Base-by-base conservation (phyloP, 805 yeast species). In the Middelhovenomyces tepae region DNA sequence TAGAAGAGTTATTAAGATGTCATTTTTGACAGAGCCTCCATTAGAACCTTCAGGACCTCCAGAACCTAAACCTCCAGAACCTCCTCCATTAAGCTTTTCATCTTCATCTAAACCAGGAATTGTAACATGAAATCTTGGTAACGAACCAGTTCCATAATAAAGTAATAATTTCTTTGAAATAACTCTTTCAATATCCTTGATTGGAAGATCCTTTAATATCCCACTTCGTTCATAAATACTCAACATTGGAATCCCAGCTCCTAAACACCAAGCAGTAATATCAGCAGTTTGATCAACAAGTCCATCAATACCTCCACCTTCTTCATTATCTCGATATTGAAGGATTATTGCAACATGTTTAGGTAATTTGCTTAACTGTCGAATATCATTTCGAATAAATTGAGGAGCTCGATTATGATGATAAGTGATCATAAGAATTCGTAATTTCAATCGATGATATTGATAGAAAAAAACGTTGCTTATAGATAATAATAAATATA, bases 221-320 rank as follows among this genome's bases (percentile, higher is more conserved):
- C 95, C 96, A 36, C 73, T 75, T 49, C 70, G 70, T 57, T 91
- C 97, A 60, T 84, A 89, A 27, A 91, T 64, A 3, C 80, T 66
- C 39, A 89, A 62, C 38, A 64, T 60, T 25, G 75, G 73, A 31
- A 86, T 73, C 2, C 95, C 95, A n/a, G 89, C 75, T 21, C 93
- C 79, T n/a, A 84, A 55, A 24, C 85, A 69, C 98, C 98, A 91
- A 4, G 91, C 76, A 1, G 75, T 69, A 22, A 87, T 42, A 48
- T 87, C 95, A 29, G 87, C 71, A 4, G 78, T 69, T 47, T 83
- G 83, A 44, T 73, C 75, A 47, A 87, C 64, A 27, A 89, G 62
- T 0, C 94, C 95, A 39, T 78, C 83, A 27, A 79, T 56, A 2
- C 96, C 96, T 20, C 94, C 95, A 39, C 86, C 89, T 47, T 84